Conservation (phyloP, 1,284 basidiomycete genomes). For the Fistulina hepatica region DNA sequence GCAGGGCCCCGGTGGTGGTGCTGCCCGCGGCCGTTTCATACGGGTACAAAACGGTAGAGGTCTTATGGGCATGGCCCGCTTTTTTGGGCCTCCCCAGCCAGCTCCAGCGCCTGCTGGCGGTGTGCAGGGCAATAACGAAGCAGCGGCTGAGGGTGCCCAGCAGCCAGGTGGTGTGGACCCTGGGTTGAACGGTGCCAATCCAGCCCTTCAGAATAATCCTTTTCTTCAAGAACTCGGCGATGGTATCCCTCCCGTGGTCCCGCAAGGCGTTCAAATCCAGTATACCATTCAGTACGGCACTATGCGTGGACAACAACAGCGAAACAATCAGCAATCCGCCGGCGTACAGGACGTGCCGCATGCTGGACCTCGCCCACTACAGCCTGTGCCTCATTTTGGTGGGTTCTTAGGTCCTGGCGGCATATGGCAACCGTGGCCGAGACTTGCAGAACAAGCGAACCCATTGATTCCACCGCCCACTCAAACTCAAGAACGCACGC, state of each 20-base stretch:
- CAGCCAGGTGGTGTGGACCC: conserved; percentile 33
- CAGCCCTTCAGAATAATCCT: conserved; percentile 12
- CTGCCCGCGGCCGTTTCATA: conserved; percentile 15
- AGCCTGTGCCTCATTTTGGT: conserved; percentile 33
- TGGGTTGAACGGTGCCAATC: conserved; percentile 34
- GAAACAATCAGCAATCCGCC: conserved; percentile 4
- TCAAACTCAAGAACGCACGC: conserved; percentile 8
- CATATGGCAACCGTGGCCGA: conserved; percentile 51
- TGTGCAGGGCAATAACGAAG: conserved; percentile 2
- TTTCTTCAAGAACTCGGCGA: conserved; percentile 8
- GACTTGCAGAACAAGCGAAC: conserved; percentile 20
- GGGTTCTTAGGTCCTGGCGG: conserved; percentile 55
- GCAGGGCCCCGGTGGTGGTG: conserved; percentile 16
- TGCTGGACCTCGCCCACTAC: conserved; percentile 23
- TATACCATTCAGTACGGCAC: conserved; percentile 42
- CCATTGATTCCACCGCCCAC: conserved; percentile 8
- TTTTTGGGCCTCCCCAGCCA: no score
- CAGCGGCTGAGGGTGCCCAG: conserved; percentile 19
- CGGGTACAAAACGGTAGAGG: no score
- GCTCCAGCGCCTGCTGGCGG: conserved; percentile 5
- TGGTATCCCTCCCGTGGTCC: conserved; percentile 10
- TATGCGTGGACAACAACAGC: conserved; percentile 25
- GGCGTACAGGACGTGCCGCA: conserved; percentile 17
- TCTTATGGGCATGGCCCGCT: no score
- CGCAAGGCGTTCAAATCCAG: conserved; percentile 37